phyloP scores from a whole-genome alignment of 305 asterid species.

The Fraxinus greggii region DNA sequence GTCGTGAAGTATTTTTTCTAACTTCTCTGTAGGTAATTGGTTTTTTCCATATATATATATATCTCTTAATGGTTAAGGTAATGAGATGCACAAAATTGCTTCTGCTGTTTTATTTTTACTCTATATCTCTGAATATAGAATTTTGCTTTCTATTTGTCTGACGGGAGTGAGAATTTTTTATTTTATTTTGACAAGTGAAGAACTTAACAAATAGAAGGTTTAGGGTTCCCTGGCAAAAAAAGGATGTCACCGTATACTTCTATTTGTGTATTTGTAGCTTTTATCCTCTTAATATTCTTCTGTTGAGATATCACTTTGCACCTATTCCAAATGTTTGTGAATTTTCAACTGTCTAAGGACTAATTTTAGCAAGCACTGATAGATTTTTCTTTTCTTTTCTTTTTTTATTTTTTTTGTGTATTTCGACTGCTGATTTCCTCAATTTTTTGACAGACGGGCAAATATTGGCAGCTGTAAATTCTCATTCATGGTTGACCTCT shows the following conservation, averaged over 20 bases:
- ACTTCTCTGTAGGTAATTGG: background rate
- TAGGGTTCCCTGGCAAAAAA: background rate
- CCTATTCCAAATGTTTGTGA: background rate
- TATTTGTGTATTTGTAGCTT: background rate
- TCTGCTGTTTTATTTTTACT: constrained; percentile 5
- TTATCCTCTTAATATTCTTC: background rate
- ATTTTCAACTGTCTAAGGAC: background rate
- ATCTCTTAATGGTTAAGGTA: constrained; percentile 6
- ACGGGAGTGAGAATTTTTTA: background rate
- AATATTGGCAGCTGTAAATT: constrained; percentile 24
- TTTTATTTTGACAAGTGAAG: constrained; percentile 8
- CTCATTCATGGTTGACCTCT: constrained; percentile 18
- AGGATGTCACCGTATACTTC: background rate
- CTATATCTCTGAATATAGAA: constrained; percentile 4
- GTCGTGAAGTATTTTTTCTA: background rate
- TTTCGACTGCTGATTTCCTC: background rate
- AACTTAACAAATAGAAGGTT: background rate
- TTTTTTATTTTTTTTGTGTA: background rate
- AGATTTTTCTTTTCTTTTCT: background rate
- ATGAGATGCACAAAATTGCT: constrained; percentile 7
- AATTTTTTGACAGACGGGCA: constrained; percentile 9
- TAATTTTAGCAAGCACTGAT: background rate
- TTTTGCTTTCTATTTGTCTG: background rate
- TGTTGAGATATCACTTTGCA: background rate
- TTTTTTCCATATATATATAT: no score